A percentile compares a stretch with the other conserved stretches of the same genome.
These are phyloP conservation scores for Quercus bicolor DNA, from an alignment of 306 rosid genomes.

Conservation along the genomic window DNA sequence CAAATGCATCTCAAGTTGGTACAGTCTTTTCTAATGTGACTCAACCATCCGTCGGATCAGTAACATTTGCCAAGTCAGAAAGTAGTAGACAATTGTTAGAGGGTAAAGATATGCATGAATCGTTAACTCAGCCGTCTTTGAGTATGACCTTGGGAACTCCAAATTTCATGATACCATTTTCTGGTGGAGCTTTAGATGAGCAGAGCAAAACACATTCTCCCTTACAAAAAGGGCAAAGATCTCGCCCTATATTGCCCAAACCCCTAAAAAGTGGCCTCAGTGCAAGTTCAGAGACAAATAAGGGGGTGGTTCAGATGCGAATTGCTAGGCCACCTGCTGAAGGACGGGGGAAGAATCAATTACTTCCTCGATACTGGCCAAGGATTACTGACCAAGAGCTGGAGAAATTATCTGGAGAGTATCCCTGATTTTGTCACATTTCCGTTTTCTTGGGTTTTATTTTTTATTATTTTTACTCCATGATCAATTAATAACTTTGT, in stretches of 20 bases:
- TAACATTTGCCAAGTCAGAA: slow-evolving; percentile 51
- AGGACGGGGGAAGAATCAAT: slow-evolving; percentile 87
- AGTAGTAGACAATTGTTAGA: slow-evolving; percentile 48
- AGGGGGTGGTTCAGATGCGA: slow-evolving; percentile 42
- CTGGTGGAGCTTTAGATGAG: slow-evolving; percentile 49
- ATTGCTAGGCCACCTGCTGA: slow-evolving; percentile 93
- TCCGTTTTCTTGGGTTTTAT: background rate
- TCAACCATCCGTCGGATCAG: slow-evolving; percentile 50
- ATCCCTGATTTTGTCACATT: slow-evolving; percentile 43
- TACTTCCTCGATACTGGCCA: slow-evolving; percentile 99
- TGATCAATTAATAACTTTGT: background rate
- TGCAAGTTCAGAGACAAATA: slow-evolving; percentile 49
- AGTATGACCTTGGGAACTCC: slow-evolving; percentile 71
- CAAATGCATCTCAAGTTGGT: slow-evolving; percentile 40
- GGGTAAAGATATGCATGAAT: slow-evolving; percentile 43
- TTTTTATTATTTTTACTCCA: slow-evolving; percentile 1
- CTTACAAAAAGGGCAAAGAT: slow-evolving; percentile 60
- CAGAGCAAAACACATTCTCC: slow-evolving; percentile 55
- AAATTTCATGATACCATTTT: slow-evolving; percentile 44
- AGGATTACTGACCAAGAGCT: slow-evolving; percentile 94
- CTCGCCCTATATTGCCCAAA: slow-evolving; percentile 74
- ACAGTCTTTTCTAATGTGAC: slow-evolving; percentile 46
- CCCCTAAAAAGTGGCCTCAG: slow-evolving; percentile 43
- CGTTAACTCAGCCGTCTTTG: slow-evolving; percentile 59
- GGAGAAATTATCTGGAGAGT: slow-evolving; percentile 91